Conservation (phyloP, 768 basidiomycete species). For the Phaeolepiota aurea region DNA sequence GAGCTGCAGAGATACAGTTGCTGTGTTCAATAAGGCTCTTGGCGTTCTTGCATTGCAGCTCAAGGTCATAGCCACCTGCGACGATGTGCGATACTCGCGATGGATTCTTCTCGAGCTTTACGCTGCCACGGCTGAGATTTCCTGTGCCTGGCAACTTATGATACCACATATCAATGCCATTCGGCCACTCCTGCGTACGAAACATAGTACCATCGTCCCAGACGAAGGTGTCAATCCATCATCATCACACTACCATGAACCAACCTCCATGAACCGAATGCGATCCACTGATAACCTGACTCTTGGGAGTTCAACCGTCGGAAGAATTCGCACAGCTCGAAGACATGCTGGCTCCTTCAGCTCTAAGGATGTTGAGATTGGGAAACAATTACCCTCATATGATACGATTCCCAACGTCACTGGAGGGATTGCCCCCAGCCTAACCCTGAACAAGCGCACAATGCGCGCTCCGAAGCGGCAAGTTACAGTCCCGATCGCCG, state of each 20-base stretch:
- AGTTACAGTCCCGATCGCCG: constrained; percentile 25
- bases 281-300: constrained; percentile 15
- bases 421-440: constrained; percentile 27
- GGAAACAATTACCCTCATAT: constrained; percentile 69
- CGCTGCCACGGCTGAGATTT: constrained; percentile 84
- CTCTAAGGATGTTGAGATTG: constrained; percentile 83
- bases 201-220: constrained; percentile 10
- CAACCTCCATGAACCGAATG: constrained; percentile 18
- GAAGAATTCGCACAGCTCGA: constrained; percentile 49
- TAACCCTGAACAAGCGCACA: constrained; percentile 25
- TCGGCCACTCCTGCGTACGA: constrained; percentile 30
- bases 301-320: constrained; percentile 14
- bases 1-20: constrained; percentile 76
- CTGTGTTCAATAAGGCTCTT: constrained; percentile 82
- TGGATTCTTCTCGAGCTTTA: constrained; percentile 84
- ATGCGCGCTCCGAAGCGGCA: constrained; percentile 46
- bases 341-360: constrained; percentile 96
- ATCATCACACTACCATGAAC: constrained; percentile 6
- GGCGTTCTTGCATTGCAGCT: constrained; percentile 76
- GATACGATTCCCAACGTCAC: constrained; percentile 30
- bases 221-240: background rate
- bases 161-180: constrained; percentile 64
- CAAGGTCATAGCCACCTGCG: constrained; percentile 60
- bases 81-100: constrained; percentile 83
- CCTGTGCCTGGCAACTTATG: constrained; percentile 76